Evolutionary conservation across 441 rosid genomes (phyloP), one percentile per base, ranked within the genome.

Genomic region (Mallotus japonicus): DNA sequence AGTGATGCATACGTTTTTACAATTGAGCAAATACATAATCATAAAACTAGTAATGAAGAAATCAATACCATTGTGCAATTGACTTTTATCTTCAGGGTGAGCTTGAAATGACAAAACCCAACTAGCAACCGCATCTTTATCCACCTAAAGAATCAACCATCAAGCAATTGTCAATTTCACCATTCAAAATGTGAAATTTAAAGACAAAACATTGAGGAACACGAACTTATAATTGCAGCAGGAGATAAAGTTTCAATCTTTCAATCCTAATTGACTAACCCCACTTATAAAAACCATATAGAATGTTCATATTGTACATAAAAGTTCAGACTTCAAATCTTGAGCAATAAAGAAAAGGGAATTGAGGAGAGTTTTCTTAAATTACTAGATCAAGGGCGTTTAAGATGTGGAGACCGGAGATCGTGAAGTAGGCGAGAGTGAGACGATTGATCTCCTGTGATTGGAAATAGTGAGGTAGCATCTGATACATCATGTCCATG

Each of bases 51-150:
- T 9, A 42, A 10, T 10, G 8, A 65, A 50, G 9, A 67, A 67
- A 16, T 22, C n/a, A 2, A 58, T 85, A 93, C 98, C 99, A 77
- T 82, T 75, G 24, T 57, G 67, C 62, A 88, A 66, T 62, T 86
- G 83, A 73, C 67, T 78, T 78, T 74, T 65, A 78, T 80, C 82
- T 62, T 80, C 70, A 40, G 93, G 95, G 56, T 79, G 78, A 72
- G 89, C 87, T 75, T 87, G 96, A 62, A 92, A 88, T 8, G 99
- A 95, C 65, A 95, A 83, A 77, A 95, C 88, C 99, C 99, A 95
- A 47, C 70, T 77, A 15, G 83, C 82, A 81, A 91, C 90, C 0
- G 68, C 85, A 69, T 85, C 84, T 80, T 84, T 91, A 56, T 89
- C 97, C 67, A 92, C 89, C 99, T 95, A 79, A 32, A 70, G 22